Conservation (phyloP, 805 yeast species). For the Yarrowia keelungensis region DNA sequence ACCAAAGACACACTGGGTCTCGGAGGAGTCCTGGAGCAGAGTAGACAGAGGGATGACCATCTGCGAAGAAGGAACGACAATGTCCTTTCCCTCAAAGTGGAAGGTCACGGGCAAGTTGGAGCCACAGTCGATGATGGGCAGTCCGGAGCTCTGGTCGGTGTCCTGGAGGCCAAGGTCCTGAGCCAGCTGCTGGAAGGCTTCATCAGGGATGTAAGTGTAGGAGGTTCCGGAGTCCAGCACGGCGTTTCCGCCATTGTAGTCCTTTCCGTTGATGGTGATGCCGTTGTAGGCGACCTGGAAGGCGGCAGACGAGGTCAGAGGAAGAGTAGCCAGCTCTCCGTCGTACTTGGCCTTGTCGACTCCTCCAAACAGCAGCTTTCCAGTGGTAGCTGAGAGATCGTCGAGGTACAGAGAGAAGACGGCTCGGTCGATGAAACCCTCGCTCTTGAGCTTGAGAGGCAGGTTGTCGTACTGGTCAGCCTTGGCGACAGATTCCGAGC, state of each 20-base stretch:
- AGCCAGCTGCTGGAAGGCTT: constrained; percentile 45
- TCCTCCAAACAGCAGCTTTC: constrained; percentile 44
- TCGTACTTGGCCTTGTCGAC: constrained; percentile 42
- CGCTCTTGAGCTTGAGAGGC: constrained; percentile 50
- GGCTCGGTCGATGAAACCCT: constrained; percentile 52
- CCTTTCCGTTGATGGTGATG: constrained; percentile 46
- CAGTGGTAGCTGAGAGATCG: constrained; percentile 44
- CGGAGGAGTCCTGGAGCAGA: constrained; percentile 90
- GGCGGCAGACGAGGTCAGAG: constrained; percentile 50
- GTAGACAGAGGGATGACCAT: constrained; percentile 54
- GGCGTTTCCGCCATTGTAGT: constrained; percentile 24
- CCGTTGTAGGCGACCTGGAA: constrained; percentile 45
- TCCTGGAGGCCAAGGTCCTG: constrained; percentile 51
- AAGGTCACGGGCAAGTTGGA: constrained; percentile 89
- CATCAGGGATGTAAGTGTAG: constrained; percentile 54
- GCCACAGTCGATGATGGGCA: constrained; percentile 78
- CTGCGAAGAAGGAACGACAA: constrained; percentile 86
- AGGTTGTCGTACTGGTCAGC: constrained; percentile 46
- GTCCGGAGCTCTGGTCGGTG: constrained; percentile 95
- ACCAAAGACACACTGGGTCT: constrained; percentile 95
- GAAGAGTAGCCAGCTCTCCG: constrained; percentile 46
- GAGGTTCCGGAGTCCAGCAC: constrained; percentile 64
- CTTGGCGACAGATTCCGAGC: constrained; percentile 40
- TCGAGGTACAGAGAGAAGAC: constrained; percentile 57
- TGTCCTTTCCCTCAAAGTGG: constrained; percentile 89